phyloP scores from a whole-genome alignment of 371 early-diverging fungal species.

The Mucor indicus region DNA sequence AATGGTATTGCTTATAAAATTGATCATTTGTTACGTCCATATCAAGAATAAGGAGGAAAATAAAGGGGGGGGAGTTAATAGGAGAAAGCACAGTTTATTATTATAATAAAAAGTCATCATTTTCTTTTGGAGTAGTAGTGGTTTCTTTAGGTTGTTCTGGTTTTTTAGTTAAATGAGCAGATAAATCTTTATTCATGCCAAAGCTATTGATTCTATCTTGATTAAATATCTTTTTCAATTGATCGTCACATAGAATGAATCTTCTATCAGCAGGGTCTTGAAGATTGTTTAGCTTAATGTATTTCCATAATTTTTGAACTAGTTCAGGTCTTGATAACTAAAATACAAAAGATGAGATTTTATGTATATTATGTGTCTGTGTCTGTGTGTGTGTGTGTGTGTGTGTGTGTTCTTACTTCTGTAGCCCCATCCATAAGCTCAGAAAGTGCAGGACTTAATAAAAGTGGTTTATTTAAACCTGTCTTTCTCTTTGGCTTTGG shows the following conservation, averaged over 20 bases:
- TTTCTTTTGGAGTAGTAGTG: slow-evolving; percentile 1
- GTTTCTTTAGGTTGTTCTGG: not conserved
- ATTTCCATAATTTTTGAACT: slow-evolving; percentile 56
- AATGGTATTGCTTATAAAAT: slow-evolving; percentile 50
- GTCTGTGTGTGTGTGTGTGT: no score
- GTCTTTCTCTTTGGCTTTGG: slow-evolving; percentile 50
- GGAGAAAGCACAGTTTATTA: not conserved
- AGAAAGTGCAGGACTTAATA: slow-evolving; percentile 47
- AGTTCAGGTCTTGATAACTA: slow-evolving; percentile 56
- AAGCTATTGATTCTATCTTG: slow-evolving; percentile 53
- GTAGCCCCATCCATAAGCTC: slow-evolving; percentile 45
- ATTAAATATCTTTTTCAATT: slow-evolving; percentile 49
- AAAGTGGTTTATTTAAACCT: slow-evolving; percentile 48
- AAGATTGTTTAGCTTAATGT: slow-evolving; percentile 56
- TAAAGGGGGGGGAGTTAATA: not conserved
- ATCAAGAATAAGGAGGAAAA: no score
- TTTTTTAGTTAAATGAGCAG: slow-evolving; percentile 50
- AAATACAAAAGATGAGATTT: not conserved
- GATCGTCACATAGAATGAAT: slow-evolving; percentile 53
- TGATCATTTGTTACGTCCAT: slow-evolving; percentile 30
- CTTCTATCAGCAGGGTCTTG: slow-evolving; percentile 60
- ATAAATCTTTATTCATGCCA: slow-evolving; percentile 56
- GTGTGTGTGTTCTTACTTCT: slow-evolving; percentile 41
- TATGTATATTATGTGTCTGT: no score
- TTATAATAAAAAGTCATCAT: slow-evolving; percentile 4